Base-by-base conservation (phyloP, 768 basidiomycete genomes). In the Xerocomus potaroensis region DNA sequence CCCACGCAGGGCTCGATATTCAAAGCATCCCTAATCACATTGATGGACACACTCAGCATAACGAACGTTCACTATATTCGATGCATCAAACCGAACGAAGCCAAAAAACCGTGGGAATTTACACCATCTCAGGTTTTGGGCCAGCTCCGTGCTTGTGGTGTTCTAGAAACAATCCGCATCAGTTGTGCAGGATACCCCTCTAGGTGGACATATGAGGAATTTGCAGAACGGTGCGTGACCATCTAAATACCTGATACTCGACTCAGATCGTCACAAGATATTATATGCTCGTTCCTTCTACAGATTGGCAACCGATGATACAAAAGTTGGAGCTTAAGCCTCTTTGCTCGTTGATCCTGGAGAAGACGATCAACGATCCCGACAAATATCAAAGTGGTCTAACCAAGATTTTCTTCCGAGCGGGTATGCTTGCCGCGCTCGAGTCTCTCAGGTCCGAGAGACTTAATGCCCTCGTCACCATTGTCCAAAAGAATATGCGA, bases 1-100 rank as follows among this genome's bases (percentile, higher is more conserved):
- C 96, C 94, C 1, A 99, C 96, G 0, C 87, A 98, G 54, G 96
- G 95, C 21, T 94, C 91, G 6, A 99, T 99, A 64, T 99, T 99
- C 79, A 99, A 99, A 65, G 82, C 87, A 2, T 97, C 94, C 0
- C 71, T 99, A 43, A 86, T 89, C 63, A 86, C 81, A 39, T 73
- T 99, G 35, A 99, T 99, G 95, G 93, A 96, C 30, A 99, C 96
- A 0, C 84, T 99, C 54, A 87, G 90, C 59, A 86, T 90, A 49
- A 99, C 96, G 11, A 97, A 99, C 59, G 96, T 97, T 1, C 96
- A 99, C 63, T 99, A 99, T 63, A 99, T 99, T 61, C 83, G 96
- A 38, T 99, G 96, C 67, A 98, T 99, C 74, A 99, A 99, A 67
- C 96, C 96, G 3, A 99, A 99, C 64, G 96, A 99, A 61, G 77